These are phyloP conservation scores for Elaeis guineensis DNA, from an alignment of 176 grass and related monocot genomes.

Conservation along the genomic window DNA sequence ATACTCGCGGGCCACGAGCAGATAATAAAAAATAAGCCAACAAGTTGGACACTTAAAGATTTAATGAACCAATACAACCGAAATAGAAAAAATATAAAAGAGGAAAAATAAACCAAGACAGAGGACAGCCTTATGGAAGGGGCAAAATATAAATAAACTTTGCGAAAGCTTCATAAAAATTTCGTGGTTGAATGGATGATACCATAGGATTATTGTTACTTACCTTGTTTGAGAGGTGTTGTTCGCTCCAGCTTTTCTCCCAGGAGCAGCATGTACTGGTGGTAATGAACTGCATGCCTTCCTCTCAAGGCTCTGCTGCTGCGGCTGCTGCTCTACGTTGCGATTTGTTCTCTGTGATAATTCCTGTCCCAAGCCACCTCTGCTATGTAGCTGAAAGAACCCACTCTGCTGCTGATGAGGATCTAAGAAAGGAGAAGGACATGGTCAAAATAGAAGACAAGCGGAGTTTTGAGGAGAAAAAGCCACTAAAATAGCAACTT, in stretches of 20 bases:
- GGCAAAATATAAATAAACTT: conserved; percentile 1
- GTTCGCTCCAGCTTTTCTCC: conserved; percentile 7
- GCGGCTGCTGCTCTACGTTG: background rate
- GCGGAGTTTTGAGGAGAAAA: background rate
- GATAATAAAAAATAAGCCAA: background rate
- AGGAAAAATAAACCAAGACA: too few species aligned
- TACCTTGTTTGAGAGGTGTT: conserved; percentile 24
- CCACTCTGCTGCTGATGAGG: conserved; percentile 31
- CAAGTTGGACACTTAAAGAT: background rate
- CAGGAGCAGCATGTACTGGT: conserved; percentile 5
- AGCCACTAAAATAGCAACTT: conserved; percentile 7
- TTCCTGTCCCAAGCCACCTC: conserved; percentile 38
- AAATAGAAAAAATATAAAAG: too few species aligned
- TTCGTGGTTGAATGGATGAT: conserved; percentile 6
- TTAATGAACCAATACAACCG: too few species aligned
- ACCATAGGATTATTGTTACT: conserved; percentile 4
- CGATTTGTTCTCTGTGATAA: conserved; percentile 29
- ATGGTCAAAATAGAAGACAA: background rate
- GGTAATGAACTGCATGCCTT: conserved; percentile 24
- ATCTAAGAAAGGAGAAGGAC: conserved; percentile 26
- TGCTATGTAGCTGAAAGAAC: conserved; percentile 10
- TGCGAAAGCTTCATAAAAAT: background rate
- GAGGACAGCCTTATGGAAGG: background rate
- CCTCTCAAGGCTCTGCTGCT: conserved; percentile 24
- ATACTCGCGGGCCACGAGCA: background rate